These are phyloP conservation scores for Pyrrhoderma noxium DNA, from an alignment of 1,284 basidiomycete species.

Conservation along the genomic window DNA sequence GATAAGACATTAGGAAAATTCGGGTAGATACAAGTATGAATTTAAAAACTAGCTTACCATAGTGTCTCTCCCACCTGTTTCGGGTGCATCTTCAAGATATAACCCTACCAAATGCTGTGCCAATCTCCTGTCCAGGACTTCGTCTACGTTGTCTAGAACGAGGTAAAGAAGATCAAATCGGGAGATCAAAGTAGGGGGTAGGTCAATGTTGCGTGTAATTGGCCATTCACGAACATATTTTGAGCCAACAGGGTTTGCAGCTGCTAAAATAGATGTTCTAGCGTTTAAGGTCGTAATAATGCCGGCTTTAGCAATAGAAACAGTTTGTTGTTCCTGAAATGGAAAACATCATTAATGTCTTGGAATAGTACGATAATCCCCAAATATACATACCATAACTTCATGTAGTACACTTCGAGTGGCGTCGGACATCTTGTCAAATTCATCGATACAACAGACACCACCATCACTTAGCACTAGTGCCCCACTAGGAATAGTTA, in stretches of 20 bases:
- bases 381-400: slow-evolving; percentile 75
- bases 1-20: background rate
- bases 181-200: slow-evolving; percentile 96
- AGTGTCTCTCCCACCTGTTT: slow-evolving; percentile 63
- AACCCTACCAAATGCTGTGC: slow-evolving; percentile 91
- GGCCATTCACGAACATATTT: slow-evolving; percentile 57
- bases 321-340: slow-evolving; percentile 94
- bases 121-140: slow-evolving; percentile 79
- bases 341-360: background rate
- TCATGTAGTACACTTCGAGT: slow-evolving; percentile 96
- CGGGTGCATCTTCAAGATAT: slow-evolving; percentile 88
- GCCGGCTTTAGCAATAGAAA: slow-evolving; percentile 98
- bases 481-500: slow-evolving; percentile 61
- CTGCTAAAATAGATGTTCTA: slow-evolving; percentile 92
- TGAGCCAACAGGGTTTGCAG: slow-evolving; percentile 94
- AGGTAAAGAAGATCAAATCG: slow-evolving; percentile 98
- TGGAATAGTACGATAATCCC: no score
- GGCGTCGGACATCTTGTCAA: slow-evolving; percentile 98
- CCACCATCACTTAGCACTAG: slow-evolving; percentile 96
- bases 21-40: background rate
- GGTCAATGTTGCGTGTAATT: slow-evolving; percentile 54
- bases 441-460: slow-evolving; percentile 99
- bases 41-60: slow-evolving; percentile 49
- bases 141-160: slow-evolving; percentile 92
- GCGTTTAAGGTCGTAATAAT: slow-evolving; percentile 99